Evolutionary conservation across 257 asterid species (phyloP).

Genomic region (Nicotiana undulata): DNA sequence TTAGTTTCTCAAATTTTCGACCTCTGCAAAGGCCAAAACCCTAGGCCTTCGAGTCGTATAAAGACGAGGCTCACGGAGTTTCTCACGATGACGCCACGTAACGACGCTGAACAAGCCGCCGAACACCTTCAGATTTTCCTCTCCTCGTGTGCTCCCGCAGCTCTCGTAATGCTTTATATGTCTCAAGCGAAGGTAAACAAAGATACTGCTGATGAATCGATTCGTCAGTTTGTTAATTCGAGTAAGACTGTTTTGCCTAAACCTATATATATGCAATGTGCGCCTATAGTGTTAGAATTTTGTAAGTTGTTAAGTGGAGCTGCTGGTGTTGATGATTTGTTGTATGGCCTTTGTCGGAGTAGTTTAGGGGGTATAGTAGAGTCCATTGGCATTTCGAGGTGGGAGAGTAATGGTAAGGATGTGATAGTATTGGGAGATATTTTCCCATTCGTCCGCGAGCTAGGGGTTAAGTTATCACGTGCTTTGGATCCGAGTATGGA

Average conservation of each 20-base stretch:
- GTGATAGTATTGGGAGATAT: constrained; percentile 40
- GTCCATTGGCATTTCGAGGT: constrained; percentile 9
- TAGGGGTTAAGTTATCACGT: constrained; percentile 40
- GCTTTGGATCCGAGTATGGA: constrained; percentile 30
- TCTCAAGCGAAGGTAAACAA: constrained; percentile 37
- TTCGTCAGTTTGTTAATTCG: constrained; percentile 39
- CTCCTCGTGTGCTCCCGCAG: constrained; percentile 55
- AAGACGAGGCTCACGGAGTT: constrained; percentile 2
- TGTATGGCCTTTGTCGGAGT: constrained; percentile 49
- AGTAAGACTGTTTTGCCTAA: constrained; percentile 32
- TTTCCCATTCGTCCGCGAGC: constrained; percentile 52
- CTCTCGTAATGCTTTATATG: constrained; percentile 69
- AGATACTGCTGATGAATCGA: constrained; percentile 48
- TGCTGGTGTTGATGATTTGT: constrained; percentile 40
- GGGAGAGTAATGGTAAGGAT: constrained; percentile 9
- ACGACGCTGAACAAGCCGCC: constrained; percentile 18
- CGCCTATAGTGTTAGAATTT: constrained; percentile 53
- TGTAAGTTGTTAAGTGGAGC: constrained; percentile 48
- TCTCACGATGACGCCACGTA: background rate
- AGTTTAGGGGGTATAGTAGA: constrained; percentile 32
- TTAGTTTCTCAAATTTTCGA: constrained; percentile 35
- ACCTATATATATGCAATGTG: constrained; percentile 22
- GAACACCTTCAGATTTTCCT: constrained; percentile 56
- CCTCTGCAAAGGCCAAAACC: constrained; percentile 28
- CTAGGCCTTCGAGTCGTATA: constrained; percentile 4